These are phyloP conservation scores for Aspergillus kassunensis DNA, from an alignment of 495 filamentous ascomycete species.

Conservation along the genomic window DNA sequence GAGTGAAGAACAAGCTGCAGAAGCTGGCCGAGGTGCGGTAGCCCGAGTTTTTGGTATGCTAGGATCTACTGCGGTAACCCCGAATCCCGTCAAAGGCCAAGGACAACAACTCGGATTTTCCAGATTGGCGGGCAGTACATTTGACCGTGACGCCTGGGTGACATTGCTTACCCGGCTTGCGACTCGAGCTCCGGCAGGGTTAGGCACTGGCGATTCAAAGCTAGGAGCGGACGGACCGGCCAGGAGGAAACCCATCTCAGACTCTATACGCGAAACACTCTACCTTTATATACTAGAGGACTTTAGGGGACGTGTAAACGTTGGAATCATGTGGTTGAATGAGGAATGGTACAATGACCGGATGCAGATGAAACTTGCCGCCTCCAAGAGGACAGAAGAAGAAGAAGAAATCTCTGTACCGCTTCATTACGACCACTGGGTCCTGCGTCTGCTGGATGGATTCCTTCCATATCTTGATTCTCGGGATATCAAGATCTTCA, in stretches of 20 bases:
- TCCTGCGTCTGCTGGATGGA: constrained; percentile 75
- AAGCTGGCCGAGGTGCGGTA: constrained; percentile 65
- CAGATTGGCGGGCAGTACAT: constrained; percentile 76
- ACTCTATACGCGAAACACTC: constrained; percentile 72
- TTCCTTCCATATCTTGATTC: constrained; percentile 81
- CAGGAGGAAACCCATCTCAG: constrained; percentile 42
- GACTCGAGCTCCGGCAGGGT: constrained; percentile 67
- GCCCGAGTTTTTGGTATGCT: constrained; percentile 75
- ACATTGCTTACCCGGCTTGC: constrained; percentile 81
- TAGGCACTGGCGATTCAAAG: constrained; percentile 48
- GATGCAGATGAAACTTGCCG: constrained; percentile 49
- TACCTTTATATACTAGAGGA: constrained; percentile 85
- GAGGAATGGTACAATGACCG: constrained; percentile 98
- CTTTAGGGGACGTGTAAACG: constrained; percentile 79
- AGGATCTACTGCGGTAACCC: constrained; percentile 60
- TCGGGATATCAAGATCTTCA: constrained; percentile 76
- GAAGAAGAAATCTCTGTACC: constrained; percentile 34
- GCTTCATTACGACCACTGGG: constrained; percentile 75
- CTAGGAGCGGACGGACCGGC: constrained; percentile 23
- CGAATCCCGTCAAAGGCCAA: constrained; percentile 42
- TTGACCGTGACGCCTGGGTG: constrained; percentile 88
- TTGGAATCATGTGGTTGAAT: constrained; percentile 85
- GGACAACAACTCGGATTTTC: constrained; percentile 61
- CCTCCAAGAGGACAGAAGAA: constrained; percentile 32
- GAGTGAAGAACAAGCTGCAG: constrained; percentile 59